phyloP scores from a whole-genome alignment of 495 filamentous ascomycete genomes.

The Parathielavia appendiculata region DNA sequence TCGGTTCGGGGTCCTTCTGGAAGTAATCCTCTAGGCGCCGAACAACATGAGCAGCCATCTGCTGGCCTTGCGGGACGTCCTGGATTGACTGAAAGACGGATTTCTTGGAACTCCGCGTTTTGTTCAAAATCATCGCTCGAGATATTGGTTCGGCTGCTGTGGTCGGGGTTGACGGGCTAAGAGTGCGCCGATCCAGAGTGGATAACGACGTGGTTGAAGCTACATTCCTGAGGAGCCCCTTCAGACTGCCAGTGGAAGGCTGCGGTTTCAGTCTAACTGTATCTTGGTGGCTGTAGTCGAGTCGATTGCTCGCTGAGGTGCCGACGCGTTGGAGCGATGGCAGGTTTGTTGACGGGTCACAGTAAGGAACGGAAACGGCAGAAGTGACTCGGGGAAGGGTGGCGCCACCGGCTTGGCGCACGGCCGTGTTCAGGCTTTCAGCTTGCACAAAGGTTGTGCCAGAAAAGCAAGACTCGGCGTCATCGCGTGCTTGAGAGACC shows the following conservation, averaged over 20 bases:
- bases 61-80: slow-evolving; percentile 28
- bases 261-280: not conserved
- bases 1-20: slow-evolving; percentile 35
- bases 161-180: slow-evolving; percentile 8
- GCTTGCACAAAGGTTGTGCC: slow-evolving; percentile 28
- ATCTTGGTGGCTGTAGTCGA: not conserved
- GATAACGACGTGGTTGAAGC: slow-evolving; percentile 18
- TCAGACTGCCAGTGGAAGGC: slow-evolving; percentile 9
- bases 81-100: slow-evolving; percentile 24
- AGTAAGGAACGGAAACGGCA: slow-evolving; percentile 2
- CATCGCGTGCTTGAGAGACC: slow-evolving; percentile 11
- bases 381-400: slow-evolving; percentile 8
- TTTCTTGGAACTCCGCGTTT: slow-evolving; percentile 28
- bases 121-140: slow-evolving; percentile 31
- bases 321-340: slow-evolving; percentile 3
- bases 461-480: slow-evolving; percentile 29
- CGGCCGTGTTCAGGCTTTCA: slow-evolving; percentile 11
- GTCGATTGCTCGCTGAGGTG: not conserved
- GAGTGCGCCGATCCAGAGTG: slow-evolving; percentile 16
- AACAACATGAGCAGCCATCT: slow-evolving; percentile 35
- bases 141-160: slow-evolving; percentile 19
- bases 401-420: not conserved
- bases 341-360: slow-evolving; percentile 3
- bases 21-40: slow-evolving; percentile 43
- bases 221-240: slow-evolving; percentile 12